Conservation (phyloP, 169 alveolate species). For the Plasmodium gallinaceum region DNA sequence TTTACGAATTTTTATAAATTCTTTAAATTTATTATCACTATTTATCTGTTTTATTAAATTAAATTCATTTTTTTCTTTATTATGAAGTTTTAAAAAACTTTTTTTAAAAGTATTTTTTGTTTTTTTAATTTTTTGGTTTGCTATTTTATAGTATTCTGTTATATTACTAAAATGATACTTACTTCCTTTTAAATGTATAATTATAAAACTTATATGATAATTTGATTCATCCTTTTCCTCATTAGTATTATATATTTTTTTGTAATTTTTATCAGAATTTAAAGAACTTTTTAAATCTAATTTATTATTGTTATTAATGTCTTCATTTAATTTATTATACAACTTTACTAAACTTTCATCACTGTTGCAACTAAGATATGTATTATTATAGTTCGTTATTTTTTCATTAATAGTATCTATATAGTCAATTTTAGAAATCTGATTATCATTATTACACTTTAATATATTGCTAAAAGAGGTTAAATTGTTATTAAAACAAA, state of each 20-base stretch:
- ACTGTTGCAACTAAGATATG: too few species aligned
- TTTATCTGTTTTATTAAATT: neutral
- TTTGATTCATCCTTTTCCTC: neutral
- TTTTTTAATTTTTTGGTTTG: neutral
- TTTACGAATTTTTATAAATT: constrained; percentile 18
- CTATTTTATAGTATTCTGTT: constrained; percentile 30
- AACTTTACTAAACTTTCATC: too few species aligned
- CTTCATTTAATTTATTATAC: too few species aligned
- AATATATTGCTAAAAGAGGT: too few species aligned
- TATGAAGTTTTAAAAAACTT: neutral
- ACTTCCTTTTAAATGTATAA: constrained; percentile 46
- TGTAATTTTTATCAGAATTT: neutral
- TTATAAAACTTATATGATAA: constrained; percentile 17
- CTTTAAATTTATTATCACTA: constrained; percentile 11
- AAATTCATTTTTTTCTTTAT: neutral
- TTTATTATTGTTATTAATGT: too few species aligned
- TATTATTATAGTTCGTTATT: too few species aligned
- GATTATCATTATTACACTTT: too few species aligned
- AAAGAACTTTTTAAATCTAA: neutral
- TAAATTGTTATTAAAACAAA: too few species aligned
- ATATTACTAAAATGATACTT: constrained; percentile 53
- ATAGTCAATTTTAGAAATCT: too few species aligned
- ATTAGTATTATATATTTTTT: neutral
- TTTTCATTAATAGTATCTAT: too few species aligned
- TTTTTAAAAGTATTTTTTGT: neutral